Evolutionary conservation across 1,284 basidiomycete species (phyloP), one percentile per base, ranked within the genome.

Genomic region (Cryptococcus sp.): DNA sequence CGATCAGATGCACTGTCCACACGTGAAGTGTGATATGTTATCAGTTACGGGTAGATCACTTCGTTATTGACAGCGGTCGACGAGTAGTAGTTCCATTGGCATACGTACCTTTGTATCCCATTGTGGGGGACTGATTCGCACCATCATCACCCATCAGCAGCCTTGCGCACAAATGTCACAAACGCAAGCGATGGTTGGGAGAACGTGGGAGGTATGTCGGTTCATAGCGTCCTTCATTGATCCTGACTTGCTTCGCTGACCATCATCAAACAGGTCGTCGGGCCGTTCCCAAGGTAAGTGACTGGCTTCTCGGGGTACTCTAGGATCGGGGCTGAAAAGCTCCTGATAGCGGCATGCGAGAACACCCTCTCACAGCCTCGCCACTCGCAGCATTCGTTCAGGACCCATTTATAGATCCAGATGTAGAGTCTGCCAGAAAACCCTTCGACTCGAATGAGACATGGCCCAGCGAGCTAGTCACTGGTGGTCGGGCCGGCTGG

Each of bases 271-370:
- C n/a, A 51, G 19, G 39, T 16, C 19, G 41, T 52, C 51, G 25
- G 76, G 0, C 76, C 76, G 8, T 77, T 77, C 59, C 66, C 71
- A 0, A 67, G 68, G 69, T 68, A 42, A 19, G 52, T 15, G 15
- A 10, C 35, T 17, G 5, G n/a, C 15, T 17, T 50, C 22, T 15
- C 16, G 5, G 5, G 42, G n/a, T n/a, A n/a, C n/a, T n/a, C n/a
- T n/a, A n/a, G n/a, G n/a, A n/a, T n/a, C n/a, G n/a, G n/a, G n/a
- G n/a, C n/a, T n/a, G n/a, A n/a, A n/a, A n/a, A n/a, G n/a, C n/a
- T n/a, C n/a, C n/a, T n/a, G 5, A 19, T 38, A 70, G 71, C 25
- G 77, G 77, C 1, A 79, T 74, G 67, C 62, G 77, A 48, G 77
- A 79, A 52, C 74, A 77, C 23, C 71, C 77, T 5, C 53, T 74